Conservation (phyloP, 2,329 filamentous ascomycete genomes). For the Juglanconis sp. region DNA sequence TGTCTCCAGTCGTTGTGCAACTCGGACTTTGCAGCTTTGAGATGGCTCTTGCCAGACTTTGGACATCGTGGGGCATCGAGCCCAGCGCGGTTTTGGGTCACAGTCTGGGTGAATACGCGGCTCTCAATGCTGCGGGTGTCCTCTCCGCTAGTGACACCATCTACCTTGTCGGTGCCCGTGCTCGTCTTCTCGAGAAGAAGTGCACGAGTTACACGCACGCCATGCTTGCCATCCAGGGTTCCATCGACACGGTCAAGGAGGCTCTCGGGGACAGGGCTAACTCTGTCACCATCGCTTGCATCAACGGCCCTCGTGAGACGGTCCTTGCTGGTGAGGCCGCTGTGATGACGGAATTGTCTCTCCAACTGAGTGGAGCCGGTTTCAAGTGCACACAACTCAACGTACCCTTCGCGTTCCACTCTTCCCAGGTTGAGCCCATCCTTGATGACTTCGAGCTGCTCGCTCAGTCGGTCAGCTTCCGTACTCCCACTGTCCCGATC, state of each 20-base stretch:
- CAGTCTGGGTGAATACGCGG: constrained; percentile 68
- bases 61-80: constrained; percentile 53
- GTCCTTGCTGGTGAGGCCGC: constrained; percentile 56
- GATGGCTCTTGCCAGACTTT: constrained; percentile 55
- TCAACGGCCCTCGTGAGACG: constrained; percentile 72
- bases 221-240: constrained; percentile 48
- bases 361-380: constrained; percentile 28
- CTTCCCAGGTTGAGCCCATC: constrained; percentile 51
- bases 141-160: constrained; percentile 69
- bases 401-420: constrained; percentile 54
- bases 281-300: constrained; percentile 59
- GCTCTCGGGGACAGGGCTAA: constrained; percentile 41
- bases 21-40: constrained; percentile 53
- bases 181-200: constrained; percentile 60
- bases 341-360: constrained; percentile 43
- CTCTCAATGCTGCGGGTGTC: constrained; percentile 67
- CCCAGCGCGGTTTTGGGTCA: constrained; percentile 49
- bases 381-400: constrained; percentile 44
- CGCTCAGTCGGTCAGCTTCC: constrained; percentile 36
- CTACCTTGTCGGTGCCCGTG: constrained; percentile 66
- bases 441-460: constrained; percentile 55
- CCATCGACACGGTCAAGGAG: constrained; percentile 50
- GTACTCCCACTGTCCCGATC: constrained; percentile 52
- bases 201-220: constrained; percentile 66
- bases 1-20: constrained; percentile 52